Conservation (phyloP, 1,284 basidiomycete species). For the Malassezia cuniculi region DNA sequence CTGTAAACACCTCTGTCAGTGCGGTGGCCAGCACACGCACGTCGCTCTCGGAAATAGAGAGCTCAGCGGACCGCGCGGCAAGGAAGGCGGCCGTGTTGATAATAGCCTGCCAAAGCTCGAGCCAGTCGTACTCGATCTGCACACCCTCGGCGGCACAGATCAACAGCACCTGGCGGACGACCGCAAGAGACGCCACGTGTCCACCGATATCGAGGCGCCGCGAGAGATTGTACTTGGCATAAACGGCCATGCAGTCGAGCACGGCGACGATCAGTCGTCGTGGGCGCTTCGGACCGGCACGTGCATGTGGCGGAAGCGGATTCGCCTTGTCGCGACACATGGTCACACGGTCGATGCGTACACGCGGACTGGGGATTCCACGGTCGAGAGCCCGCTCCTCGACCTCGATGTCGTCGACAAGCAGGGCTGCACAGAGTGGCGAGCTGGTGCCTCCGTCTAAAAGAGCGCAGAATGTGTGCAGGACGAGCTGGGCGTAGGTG, state of each 20-base stretch:
- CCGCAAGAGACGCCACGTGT: conserved; percentile 23
- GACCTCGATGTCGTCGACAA: conserved; percentile 4
- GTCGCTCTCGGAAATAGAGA: conserved; percentile 12
- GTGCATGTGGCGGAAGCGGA: conserved; percentile 17
- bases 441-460: conserved; percentile 9
- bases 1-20: conserved; percentile 21
- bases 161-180: conserved; percentile 21
- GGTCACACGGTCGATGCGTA: conserved; percentile 14
- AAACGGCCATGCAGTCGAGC: conserved; percentile 25
- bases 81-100: conserved; percentile 22
- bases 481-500: conserved; percentile 20
- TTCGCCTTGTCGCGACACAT: conserved; percentile 29
- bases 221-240: conserved; percentile 32
- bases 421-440: conserved; percentile 1
- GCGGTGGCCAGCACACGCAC: conserved; percentile 18
- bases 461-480: conserved; percentile 24
- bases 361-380: background rate
- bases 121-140: conserved; percentile 33
- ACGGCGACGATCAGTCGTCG: conserved; percentile 23
- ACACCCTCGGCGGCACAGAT: conserved; percentile 22
- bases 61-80: conserved; percentile 18
- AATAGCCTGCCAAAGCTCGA: conserved; percentile 27
- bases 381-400: background rate
- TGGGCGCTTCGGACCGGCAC: conserved; percentile 18
- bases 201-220: conserved; percentile 25